phyloP scores from a whole-genome alignment of 192 early-diverging fungal species.

The Coemansia sp. region DNA sequence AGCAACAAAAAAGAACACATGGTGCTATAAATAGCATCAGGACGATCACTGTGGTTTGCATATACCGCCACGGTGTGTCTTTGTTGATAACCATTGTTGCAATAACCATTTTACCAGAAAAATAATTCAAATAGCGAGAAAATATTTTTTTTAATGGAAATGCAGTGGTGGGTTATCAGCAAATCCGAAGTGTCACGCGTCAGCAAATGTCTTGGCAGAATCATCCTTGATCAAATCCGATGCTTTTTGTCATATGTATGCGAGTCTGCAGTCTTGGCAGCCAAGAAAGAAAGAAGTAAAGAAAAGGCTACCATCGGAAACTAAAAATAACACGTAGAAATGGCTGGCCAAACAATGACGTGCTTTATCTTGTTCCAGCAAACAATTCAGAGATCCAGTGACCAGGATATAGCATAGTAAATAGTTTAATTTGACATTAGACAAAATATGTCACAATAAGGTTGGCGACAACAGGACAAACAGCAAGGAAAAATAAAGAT shows the following conservation, averaged over 20 bases:
- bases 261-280: background rate
- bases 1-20: background rate
- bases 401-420: background rate
- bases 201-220: background rate
- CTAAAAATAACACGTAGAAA: background rate
- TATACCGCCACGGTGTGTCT: background rate
- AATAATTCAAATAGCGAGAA: too few relatives aligned
- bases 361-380: background rate
- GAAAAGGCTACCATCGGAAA: too few relatives aligned
- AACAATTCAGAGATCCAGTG: background rate
- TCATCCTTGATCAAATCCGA: background rate
- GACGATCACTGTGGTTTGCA: background rate
- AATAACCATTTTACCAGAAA: background rate
- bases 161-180: background rate
- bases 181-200: background rate
- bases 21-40: background rate
- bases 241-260: background rate
- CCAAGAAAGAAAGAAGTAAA: background rate
- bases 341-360: background rate
- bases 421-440: background rate
- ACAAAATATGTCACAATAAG: background rate
- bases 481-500: background rate
- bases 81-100: background rate
- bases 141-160: too few relatives aligned
- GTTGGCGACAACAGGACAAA: background rate